These are phyloP conservation scores for Lactifluus piperatus DNA, from an alignment of 768 basidiomycete species.

Conservation along the genomic window DNA sequence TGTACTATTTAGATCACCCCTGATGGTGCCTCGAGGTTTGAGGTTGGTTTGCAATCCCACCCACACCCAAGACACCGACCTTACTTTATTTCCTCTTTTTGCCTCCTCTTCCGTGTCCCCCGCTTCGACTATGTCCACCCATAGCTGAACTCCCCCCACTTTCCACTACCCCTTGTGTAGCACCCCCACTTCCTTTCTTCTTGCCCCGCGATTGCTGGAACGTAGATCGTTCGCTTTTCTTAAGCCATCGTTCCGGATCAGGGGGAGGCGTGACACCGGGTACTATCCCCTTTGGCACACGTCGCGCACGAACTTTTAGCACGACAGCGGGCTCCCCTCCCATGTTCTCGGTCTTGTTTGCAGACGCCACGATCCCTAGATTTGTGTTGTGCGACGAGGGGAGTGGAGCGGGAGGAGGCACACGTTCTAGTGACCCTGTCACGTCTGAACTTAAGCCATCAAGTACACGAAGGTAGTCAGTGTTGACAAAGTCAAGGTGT, in stretches of 20 bases:
- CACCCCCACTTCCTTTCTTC: constrained; percentile 49
- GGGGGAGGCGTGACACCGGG: constrained; percentile 76
- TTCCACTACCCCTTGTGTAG: constrained; percentile 59
- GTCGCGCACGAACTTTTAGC: constrained; percentile 50
- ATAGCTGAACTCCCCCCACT: constrained; percentile 25
- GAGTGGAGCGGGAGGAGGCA: constrained; percentile 46
- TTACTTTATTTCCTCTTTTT: constrained; percentile 57
- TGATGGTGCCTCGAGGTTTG: constrained; percentile 14
- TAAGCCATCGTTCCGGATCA: constrained; percentile 83
- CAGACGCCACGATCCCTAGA: constrained; percentile 25
- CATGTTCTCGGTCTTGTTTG: constrained; percentile 25
- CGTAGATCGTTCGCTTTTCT: constrained; percentile 71
- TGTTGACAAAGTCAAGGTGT: constrained; percentile 78
- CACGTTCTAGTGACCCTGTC: constrained; percentile 48
- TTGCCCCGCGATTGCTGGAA: constrained; percentile 43
- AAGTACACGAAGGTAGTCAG: constrained; percentile 57
- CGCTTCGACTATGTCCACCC: constrained; percentile 29
- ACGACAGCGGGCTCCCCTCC: constrained; percentile 26
- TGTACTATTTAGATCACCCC: constrained; percentile 18
- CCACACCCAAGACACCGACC: neutral
- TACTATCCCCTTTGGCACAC: constrained; percentile 66
- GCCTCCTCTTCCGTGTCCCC: constrained; percentile 44
- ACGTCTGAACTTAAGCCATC: constrained; percentile 47
- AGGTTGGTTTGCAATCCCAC: constrained; percentile 4
- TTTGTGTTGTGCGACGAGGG: constrained; percentile 25